These are phyloP conservation scores for Cucurbita ficifolia DNA, from an alignment of 306 rosid species.

Conservation along the genomic window DNA sequence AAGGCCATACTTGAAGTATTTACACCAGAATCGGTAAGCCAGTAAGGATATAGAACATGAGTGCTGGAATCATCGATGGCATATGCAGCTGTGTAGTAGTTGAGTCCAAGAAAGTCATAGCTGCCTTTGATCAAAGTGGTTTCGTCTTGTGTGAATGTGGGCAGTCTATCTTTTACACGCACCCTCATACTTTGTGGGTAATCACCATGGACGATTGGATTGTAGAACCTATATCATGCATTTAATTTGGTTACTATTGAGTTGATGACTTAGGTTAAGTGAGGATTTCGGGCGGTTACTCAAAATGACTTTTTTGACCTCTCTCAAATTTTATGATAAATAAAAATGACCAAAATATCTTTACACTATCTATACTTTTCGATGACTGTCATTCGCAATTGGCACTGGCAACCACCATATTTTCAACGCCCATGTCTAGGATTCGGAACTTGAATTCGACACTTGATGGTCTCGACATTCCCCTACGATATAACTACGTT, in stretches of 20 bases:
- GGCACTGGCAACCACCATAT: too few species aligned
- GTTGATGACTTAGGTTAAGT: too few species aligned
- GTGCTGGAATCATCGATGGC: conserved; percentile 4
- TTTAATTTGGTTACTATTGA: neutral
- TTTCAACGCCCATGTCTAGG: too few species aligned
- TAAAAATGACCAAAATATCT: too few species aligned
- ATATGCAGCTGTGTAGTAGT: conserved; percentile 16
- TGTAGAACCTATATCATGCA: conserved; percentile 4
- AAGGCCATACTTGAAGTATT: conserved; percentile 1
- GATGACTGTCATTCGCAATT: too few species aligned
- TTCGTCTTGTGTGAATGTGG: conserved; percentile 13
- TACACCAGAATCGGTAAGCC: conserved; percentile 11
- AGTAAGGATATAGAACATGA: neutral
- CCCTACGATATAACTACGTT: too few species aligned
- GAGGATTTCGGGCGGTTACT: too few species aligned
- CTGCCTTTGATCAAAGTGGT: neutral
- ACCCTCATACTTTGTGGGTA: conserved; percentile 18
- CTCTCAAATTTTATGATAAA: too few species aligned
- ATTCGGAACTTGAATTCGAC: too few species aligned
- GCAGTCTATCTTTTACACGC: conserved; percentile 16
- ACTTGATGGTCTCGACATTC: too few species aligned
- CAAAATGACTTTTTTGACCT: too few species aligned
- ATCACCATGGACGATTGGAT: conserved; percentile 20
- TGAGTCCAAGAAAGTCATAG: conserved; percentile 11
- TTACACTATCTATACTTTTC: too few species aligned